Evolutionary conservation across 805 yeast genomes (phyloP), one percentile per base, ranked within the genome.

Genomic region (Teunomyces tritomae): DNA sequence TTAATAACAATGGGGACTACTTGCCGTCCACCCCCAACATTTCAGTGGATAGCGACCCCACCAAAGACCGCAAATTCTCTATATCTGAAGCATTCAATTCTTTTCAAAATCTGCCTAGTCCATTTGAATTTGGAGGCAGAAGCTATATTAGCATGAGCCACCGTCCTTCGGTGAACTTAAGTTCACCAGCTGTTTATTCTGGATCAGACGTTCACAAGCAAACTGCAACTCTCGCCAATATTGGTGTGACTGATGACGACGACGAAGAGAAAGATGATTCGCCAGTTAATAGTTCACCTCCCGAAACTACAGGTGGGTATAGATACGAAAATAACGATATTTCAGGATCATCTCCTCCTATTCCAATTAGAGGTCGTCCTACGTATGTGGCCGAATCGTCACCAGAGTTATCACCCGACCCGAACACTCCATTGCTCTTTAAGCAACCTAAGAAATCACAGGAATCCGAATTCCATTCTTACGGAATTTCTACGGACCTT

Each of bases 141-240:
- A 68, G 73, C 44, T 73, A 73, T 56, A 68, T 72, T 8, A 60
- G 67, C 32, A 58, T 62, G 59, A 49, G 58, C 20, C 64, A 63
- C 47, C 56, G 71, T 11, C 56, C 60, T 9, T 56, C 63, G 28
- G 51, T 65, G 27, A 54, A 63, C 17, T 51, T 54, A 44, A 55
- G 55, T 32, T 66, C 77, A 3, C 82, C 83, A 3, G 64, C 73
- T 2, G 76, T 79, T 11, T 76, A 73, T 53, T 67, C 81, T 0
- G 77, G 79, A 4, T 59, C 63, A 24, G 74, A 77, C 11, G 71
- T 82, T 39, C 84, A 82, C 52, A 83, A 78, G 49, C 80, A 80
- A 49, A 74, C 85, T 0, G 84, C 81, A 1, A 76, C 71, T 37
- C 67, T 80, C 42, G 86, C 86, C 4, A 72, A 70, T 40, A 79